Percentiles rank a stretch among this genome's conserved stretches.
These are phyloP conservation scores for Phytophthora fragariaefolia DNA, from an alignment of 352 stramenopile genomes.

Conservation along the genomic window DNA sequence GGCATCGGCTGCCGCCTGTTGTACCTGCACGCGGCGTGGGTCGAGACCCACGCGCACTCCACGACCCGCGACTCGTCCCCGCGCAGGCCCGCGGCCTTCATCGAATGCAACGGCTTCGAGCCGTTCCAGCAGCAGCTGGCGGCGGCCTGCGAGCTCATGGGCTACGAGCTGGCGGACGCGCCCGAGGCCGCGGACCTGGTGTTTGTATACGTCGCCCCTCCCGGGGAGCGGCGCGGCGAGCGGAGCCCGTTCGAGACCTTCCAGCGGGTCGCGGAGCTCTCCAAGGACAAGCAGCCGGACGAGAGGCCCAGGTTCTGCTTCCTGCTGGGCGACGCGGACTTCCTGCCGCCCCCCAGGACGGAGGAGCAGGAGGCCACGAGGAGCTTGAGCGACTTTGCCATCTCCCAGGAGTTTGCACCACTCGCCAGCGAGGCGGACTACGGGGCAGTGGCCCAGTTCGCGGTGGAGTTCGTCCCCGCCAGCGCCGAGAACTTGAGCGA, in stretches of 20 bases:
- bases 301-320: slow-evolving; percentile 67
- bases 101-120: slow-evolving; percentile 64
- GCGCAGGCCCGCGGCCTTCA: slow-evolving; percentile 32
- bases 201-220: slow-evolving; percentile 71
- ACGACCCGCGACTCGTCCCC: background rate
- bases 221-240: slow-evolving; percentile 44
- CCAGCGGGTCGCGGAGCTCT: slow-evolving; percentile 40
- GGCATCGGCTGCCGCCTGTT: slow-evolving; percentile 74
- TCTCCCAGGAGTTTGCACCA: slow-evolving; percentile 72
- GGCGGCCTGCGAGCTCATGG: slow-evolving; percentile 58
- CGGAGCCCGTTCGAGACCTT: slow-evolving; percentile 56
- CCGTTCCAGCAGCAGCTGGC: slow-evolving; percentile 50
- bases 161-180: slow-evolving; percentile 44
- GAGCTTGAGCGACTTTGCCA: slow-evolving; percentile 80
- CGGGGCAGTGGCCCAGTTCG: slow-evolving; percentile 66
- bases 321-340: slow-evolving; percentile 72
- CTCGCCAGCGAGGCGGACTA: slow-evolving; percentile 53
- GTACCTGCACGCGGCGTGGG: slow-evolving; percentile 70
- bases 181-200: slow-evolving; percentile 46
- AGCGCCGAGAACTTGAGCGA: slow-evolving; percentile 34
- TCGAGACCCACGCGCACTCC: slow-evolving; percentile 29
- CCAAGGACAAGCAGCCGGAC: slow-evolving; percentile 26
- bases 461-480: slow-evolving; percentile 72
- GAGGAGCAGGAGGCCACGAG: slow-evolving; percentile 63
- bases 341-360: slow-evolving; percentile 52